These are phyloP conservation scores for Diaporthe vexans DNA, from an alignment of 2,329 filamentous ascomycete species.

Conservation along the genomic window DNA sequence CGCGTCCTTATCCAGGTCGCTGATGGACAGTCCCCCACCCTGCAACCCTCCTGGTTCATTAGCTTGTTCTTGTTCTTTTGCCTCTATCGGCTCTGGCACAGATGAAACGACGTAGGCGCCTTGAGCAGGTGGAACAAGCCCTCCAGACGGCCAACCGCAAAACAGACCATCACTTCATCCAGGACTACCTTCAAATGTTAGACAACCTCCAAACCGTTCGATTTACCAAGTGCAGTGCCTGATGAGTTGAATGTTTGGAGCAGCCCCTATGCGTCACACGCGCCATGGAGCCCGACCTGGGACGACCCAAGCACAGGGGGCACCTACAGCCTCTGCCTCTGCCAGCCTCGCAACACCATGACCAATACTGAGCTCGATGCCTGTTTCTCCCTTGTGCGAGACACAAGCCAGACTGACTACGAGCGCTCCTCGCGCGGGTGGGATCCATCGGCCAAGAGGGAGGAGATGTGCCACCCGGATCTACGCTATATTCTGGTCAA, in stretches of 20 bases:
- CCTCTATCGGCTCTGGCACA: background rate
- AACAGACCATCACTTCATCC: slow-evolving; percentile 34
- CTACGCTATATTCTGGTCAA: slow-evolving; percentile 78
- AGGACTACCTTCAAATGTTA: slow-evolving; percentile 33
- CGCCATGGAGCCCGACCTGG: slow-evolving; percentile 58
- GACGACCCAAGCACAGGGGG: slow-evolving; percentile 61
- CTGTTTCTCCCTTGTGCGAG: slow-evolving; percentile 71
- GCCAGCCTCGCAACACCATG: slow-evolving; percentile 49
- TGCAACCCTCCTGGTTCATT: too few relatives aligned
- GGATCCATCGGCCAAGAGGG: slow-evolving; percentile 71
- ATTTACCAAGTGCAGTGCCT: background rate
- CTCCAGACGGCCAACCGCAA: slow-evolving; percentile 27
- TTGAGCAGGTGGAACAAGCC: slow-evolving; percentile 28
- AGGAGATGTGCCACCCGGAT: slow-evolving; percentile 77
- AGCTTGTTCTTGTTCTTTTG: too few relatives aligned
- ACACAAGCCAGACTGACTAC: slow-evolving; percentile 76
- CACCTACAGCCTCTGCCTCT: slow-evolving; percentile 61
- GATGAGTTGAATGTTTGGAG: background rate
- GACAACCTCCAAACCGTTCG: background rate
- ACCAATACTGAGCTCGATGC: slow-evolving; percentile 63
- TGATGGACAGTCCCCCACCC: too few relatives aligned
- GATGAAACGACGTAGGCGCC: slow-evolving; percentile 23
- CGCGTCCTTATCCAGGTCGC: background rate
- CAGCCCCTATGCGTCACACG: slow-evolving; percentile 9
- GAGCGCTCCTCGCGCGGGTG: slow-evolving; percentile 73